Conservation (phyloP, 495 filamentous ascomycete species). For the Physcia stellaris region DNA sequence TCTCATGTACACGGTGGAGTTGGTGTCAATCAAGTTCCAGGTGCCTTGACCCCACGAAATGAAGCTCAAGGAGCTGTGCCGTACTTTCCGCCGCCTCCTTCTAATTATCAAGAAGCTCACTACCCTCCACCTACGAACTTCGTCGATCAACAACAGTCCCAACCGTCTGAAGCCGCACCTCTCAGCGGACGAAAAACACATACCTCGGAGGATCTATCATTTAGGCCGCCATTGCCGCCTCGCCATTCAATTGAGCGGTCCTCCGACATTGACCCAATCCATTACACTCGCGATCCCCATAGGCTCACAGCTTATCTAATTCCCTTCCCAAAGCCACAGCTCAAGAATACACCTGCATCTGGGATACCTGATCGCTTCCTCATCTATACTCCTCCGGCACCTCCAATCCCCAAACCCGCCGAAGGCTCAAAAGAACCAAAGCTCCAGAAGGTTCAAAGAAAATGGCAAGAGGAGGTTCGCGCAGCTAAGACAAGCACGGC, state of each 20-base stretch:
- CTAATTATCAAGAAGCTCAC: neutral
- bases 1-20: too few species aligned
- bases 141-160: slow-evolving; percentile 18
- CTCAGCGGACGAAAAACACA: too few species aligned
- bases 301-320: too few species aligned
- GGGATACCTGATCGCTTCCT: slow-evolving; percentile 23
- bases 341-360: slow-evolving; percentile 10
- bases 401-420: slow-evolving; percentile 20
- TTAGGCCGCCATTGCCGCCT: too few species aligned
- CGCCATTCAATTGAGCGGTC: too few species aligned
- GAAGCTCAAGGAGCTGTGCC: slow-evolving; percentile 1
- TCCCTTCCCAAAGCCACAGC: slow-evolving; percentile 25
- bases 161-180: slow-evolving; percentile 23
- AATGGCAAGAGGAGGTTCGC: slow-evolving; percentile 29
- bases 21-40: neutral
- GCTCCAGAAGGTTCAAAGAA: slow-evolving; percentile 25
- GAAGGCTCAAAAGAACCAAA: slow-evolving; percentile 26
- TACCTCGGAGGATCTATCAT: too few species aligned
- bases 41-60: too few species aligned
- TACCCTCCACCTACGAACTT: slow-evolving; percentile 4
- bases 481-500: slow-evolving; percentile 22
- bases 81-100: slow-evolving; percentile 7
- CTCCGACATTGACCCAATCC: too few species aligned
- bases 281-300: too few species aligned
- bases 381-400: slow-evolving; percentile 26